Evolutionary conservation across 2,329 filamentous ascomycete species (phyloP), one percentile per base, ranked within the genome.

Genomic region (Xylaria arbuscula): DNA sequence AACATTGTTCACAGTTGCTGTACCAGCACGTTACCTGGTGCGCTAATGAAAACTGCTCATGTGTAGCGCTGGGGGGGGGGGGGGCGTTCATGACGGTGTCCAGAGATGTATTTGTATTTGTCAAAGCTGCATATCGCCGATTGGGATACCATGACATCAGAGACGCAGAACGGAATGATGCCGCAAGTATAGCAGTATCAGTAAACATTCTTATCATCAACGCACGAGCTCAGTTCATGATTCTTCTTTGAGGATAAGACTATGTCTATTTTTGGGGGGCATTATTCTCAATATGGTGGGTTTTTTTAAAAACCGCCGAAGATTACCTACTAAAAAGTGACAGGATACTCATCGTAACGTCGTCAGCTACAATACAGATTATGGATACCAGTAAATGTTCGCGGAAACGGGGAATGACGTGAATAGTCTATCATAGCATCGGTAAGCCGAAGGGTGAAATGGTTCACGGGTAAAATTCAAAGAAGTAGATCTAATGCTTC

Each of bases 61-160:
- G 36, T 62, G n/a, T 47, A 48, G 45, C 48, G 28, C 56, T 13
- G 10, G 15, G 34, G 15, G n/a, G 24, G 55, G n/a, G n/a, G n/a
- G n/a, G n/a, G n/a, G n/a, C n/a, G n/a, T n/a, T 55, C 22, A 38
- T 28, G 51, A n/a, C 10, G 36, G 57, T 28, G 51, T 40, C 17
- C 28, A 40, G 50, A 61, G 47, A 57, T 63, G 62, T 63, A 68
- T 42, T 38, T 68, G 56, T 63, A 62, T 38, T 47, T 60, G 36
- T 48, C 40, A 51, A 51, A 55, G 50, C 57, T 66, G 45, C 51
- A 51, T 66, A 64, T 59, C 9, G 15, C 60, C 34, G 36, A 66
- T 54, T 63, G 45, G 59, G 61, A 56, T 64, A 50, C 38, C 48
- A 42, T 13, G 19, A 50, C 47, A 66, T 55, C 54, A 62, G 40